Evolutionary conservation across 2,329 filamentous ascomycete genomes (phyloP), one percentile per base, ranked within the genome.

Genomic region (Aspergillus felis): DNA sequence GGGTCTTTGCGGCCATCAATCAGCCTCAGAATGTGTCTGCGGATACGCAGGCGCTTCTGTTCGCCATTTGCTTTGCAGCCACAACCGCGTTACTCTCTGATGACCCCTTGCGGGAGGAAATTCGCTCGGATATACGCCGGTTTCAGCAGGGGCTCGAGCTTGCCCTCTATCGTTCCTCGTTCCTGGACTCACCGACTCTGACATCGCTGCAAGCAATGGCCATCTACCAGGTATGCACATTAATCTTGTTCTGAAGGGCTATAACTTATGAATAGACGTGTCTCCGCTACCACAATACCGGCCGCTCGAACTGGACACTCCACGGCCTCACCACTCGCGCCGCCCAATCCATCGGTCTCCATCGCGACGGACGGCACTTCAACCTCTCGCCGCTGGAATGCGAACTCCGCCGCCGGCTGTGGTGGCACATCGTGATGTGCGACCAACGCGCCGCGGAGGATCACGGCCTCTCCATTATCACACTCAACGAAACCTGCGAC

Each of bases 401-500:
- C 17, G 82, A 84, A 63, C 79, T 83, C 68, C 76, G 82, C 1
- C 75, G 81, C 25, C 72, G 81, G 14, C 68, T 83, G 7, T 84
- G 81, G 81, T 84, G 81, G 80, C 78, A 81, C 56, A 73, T 86
- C 0, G 79, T 80, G 44, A 56, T 60, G 1, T 63, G 61, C 7
- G 66, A 68, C 22, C 51, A 77, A 79, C 72, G 82, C 50, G 79
- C 81, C 1, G 81, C 80, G 2, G 84, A 87, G 61, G 84, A 86
- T 56, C 82, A 85, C 59, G 84, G 84, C 0, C 79, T 79, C 44
- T 79, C 81, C 61, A 76, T 79, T 1, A 78, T 76, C 1, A 78
- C 82, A 78, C 60, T 75, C 75, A 53, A 63, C 6, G 54, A 55
- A 20, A 70, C 74, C 2, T 82, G 79, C 57, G 81, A 84, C 60